phyloP scores from a whole-genome alignment of 2,329 filamentous ascomycete genomes.

The Magnaporthiopsis incrustans region DNA sequence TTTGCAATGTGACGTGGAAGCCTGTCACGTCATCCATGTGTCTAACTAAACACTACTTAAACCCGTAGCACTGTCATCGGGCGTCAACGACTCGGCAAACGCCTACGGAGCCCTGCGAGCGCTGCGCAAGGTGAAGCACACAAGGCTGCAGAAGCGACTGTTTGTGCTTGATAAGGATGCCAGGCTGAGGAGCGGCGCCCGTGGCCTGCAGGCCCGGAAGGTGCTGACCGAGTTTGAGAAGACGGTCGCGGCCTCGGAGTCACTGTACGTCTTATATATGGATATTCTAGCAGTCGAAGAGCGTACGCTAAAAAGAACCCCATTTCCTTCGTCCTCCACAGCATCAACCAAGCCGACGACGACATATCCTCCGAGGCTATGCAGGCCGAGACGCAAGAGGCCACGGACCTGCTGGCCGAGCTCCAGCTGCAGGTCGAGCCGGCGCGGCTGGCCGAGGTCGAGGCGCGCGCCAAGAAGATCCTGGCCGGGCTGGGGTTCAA shows the following conservation, averaged over 20 bases:
- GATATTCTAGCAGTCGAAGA: not conserved
- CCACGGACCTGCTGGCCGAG: conserved; percentile 60
- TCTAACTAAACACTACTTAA: not conserved
- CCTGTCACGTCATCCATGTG: not conserved
- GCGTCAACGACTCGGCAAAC: conserved; percentile 51
- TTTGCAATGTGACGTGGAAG: not conserved
- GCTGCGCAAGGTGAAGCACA: conserved; percentile 53
- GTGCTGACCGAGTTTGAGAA: conserved; percentile 62
- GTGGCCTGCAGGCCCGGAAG: conserved; percentile 71
- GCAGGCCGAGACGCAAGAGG: conserved; percentile 59
- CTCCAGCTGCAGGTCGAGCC: conserved; percentile 62
- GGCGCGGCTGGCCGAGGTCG: conserved; percentile 50
- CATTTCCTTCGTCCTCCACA: conserved; percentile 13
- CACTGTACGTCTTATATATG: conserved; percentile 30
- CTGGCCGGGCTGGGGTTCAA: conserved; percentile 12
- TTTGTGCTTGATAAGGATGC: conserved; percentile 69
- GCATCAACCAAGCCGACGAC: conserved; percentile 42
- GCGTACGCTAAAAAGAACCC: conserved; percentile 3
- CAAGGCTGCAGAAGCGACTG: conserved; percentile 52
- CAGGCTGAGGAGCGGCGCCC: conserved; percentile 62
- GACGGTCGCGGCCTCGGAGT: conserved; percentile 49
- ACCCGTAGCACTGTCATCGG: conserved; percentile 44
- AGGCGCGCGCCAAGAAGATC: conserved; percentile 38
- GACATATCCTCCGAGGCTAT: conserved; percentile 49
- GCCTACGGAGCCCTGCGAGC: conserved; percentile 55